phyloP scores from a whole-genome alignment of 805 yeast species.

The Yarrowia bubula region DNA sequence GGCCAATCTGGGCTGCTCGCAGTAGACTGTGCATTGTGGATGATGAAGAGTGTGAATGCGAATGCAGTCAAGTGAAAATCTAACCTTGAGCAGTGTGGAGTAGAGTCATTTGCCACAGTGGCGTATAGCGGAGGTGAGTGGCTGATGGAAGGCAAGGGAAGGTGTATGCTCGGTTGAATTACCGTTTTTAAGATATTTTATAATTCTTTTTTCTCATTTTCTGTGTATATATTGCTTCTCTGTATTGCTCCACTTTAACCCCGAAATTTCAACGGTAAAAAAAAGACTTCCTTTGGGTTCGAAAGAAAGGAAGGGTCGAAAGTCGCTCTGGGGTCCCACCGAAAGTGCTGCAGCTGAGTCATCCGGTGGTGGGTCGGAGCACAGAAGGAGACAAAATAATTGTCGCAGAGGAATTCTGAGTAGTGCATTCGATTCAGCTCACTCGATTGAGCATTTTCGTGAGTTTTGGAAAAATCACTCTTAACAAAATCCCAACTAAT shows the following conservation, averaged over 20 bases:
- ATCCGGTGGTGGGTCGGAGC: background rate
- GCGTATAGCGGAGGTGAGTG: background rate
- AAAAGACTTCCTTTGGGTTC: slow-evolving; percentile 11
- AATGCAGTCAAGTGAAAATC: slow-evolving; percentile 21
- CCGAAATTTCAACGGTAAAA: slow-evolving; percentile 9
- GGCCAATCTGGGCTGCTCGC: slow-evolving; percentile 25
- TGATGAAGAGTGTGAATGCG: slow-evolving; percentile 8
- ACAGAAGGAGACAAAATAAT: too few relatives aligned
- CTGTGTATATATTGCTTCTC: background rate
- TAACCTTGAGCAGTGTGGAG: slow-evolving; percentile 4
- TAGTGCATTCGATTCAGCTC: background rate
- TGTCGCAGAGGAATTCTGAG: background rate
- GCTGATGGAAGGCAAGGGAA: too few relatives aligned
- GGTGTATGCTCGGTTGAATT: too few relatives aligned
- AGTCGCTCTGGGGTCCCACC: background rate
- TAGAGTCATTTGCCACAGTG: slow-evolving; percentile 10
- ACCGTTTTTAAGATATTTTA: too few relatives aligned
- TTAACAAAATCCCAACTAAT: background rate
- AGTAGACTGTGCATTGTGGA: slow-evolving; percentile 25
- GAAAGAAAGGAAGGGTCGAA: background rate
- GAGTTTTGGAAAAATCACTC: background rate
- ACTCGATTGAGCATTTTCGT: background rate
- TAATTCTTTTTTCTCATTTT: background rate
- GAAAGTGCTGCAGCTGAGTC: background rate
- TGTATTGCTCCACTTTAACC: background rate